A percentile compares a stretch with the other conserved stretches of the same genome.
Evolutionary conservation across 2,329 filamentous ascomycete genomes (phyloP).

Genomic region (Zelopaecilomyces penicillatus): DNA sequence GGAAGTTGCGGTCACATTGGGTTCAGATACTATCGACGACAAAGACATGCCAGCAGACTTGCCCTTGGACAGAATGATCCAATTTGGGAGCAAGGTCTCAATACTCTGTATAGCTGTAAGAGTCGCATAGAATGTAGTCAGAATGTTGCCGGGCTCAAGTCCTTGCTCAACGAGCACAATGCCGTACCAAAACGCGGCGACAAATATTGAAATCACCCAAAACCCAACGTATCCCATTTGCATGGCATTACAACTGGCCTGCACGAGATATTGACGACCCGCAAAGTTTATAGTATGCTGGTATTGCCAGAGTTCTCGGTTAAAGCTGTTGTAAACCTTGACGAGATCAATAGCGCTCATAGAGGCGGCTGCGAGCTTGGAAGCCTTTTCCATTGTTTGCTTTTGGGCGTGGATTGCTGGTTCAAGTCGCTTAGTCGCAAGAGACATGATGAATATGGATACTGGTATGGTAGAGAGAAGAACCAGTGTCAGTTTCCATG

Average conservation of each 20-base stretch:
- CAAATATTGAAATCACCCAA: slow-evolving; percentile 70
- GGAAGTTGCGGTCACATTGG: not conserved
- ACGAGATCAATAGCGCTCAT: slow-evolving; percentile 73
- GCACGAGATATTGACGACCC: slow-evolving; percentile 54
- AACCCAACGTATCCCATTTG: slow-evolving; percentile 69
- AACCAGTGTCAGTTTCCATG: slow-evolving; percentile 77
- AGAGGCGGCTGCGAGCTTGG: slow-evolving; percentile 62
- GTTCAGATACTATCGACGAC: slow-evolving; percentile 32
- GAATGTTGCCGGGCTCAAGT: slow-evolving; percentile 54
- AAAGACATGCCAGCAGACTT: slow-evolving; percentile 63
- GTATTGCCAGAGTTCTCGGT: slow-evolving; percentile 62
- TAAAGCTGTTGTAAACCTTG: slow-evolving; percentile 74
- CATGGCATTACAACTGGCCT: slow-evolving; percentile 59
- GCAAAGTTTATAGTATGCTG: slow-evolving; percentile 46
- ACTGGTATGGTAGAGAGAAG: slow-evolving; percentile 67
- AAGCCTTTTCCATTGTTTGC: slow-evolving; percentile 56
- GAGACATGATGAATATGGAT: slow-evolving; percentile 49
- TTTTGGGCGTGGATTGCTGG: slow-evolving; percentile 63
- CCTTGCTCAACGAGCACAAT: slow-evolving; percentile 57
- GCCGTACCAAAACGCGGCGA: slow-evolving; percentile 86
- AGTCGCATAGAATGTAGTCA: slow-evolving; percentile 81
- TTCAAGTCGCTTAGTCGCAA: slow-evolving; percentile 54
- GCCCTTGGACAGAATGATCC: slow-evolving; percentile 71
- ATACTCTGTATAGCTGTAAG: slow-evolving; percentile 69
- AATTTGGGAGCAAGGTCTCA: slow-evolving; percentile 65